Conservation (phyloP, 805 yeast genomes). For the Candida gorgasii region DNA sequence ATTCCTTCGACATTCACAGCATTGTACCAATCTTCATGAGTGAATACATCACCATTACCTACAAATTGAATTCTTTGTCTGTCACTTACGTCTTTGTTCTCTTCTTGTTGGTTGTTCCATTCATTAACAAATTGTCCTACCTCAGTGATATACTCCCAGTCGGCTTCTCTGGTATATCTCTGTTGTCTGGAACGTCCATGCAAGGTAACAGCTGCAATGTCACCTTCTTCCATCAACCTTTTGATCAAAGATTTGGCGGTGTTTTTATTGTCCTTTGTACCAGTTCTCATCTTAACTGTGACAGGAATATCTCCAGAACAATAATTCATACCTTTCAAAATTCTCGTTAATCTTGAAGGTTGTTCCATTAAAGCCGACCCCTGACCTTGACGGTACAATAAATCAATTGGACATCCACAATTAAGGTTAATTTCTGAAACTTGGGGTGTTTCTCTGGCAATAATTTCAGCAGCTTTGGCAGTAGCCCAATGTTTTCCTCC, state of each 20-base stretch:
- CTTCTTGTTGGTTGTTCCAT: conserved; percentile 53
- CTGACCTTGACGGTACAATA: conserved; percentile 91
- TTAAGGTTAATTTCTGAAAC: conserved; percentile 87
- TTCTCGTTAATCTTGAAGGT: conserved; percentile 75
- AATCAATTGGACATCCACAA: conserved; percentile 97
- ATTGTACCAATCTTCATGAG: conserved; percentile 83
- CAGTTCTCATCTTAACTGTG: conserved; percentile 90
- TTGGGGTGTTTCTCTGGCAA: conserved; percentile 55
- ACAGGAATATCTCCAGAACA: conserved; percentile 89
- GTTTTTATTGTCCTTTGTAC: conserved; percentile 80
- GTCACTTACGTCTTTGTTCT: conserved; percentile 60
- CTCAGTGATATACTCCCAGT: conserved; percentile 85
- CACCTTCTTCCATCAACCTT: conserved; percentile 73
- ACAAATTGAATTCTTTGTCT: conserved; percentile 72
- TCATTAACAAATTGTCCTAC: conserved; percentile 70
- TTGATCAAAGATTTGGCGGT: conserved; percentile 79
- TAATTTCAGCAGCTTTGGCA: conserved; percentile 84
- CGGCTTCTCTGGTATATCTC: conserved; percentile 86
- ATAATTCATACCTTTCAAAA: conserved; percentile 85
- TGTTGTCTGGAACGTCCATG: conserved; percentile 98
- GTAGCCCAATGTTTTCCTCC: conserved; percentile 93
- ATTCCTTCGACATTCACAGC: conserved; percentile 66
- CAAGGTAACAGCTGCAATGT: conserved; percentile 85
- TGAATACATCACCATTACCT: conserved; percentile 93
- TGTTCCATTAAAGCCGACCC: conserved; percentile 93